Percentiles rank a stretch among this genome's conserved stretches.
These are phyloP conservation scores for Cryptosporidium xiaoi DNA, from an alignment of 169 alveolate genomes.

Conservation along the genomic window DNA sequence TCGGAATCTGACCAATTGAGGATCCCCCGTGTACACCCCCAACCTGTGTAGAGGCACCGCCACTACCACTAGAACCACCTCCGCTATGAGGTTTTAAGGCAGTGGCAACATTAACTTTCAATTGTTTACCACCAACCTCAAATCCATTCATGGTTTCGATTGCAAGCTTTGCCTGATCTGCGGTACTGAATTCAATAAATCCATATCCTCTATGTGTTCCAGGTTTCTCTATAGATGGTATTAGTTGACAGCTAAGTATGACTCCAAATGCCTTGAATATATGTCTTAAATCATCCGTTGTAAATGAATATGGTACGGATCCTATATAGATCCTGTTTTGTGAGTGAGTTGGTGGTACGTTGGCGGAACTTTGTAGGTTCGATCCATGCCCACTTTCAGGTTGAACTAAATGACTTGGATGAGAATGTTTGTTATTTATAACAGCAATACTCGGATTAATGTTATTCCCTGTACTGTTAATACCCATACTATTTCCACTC, in stretches of 20 bases:
- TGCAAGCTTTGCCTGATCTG: constrained; percentile 81
- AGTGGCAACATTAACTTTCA: constrained; percentile 78
- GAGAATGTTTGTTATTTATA: constrained; percentile 44
- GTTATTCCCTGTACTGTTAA: constrained; percentile 13
- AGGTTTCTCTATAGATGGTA: constrained; percentile 79
- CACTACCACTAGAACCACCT: constrained; percentile 7
- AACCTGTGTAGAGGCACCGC: too few species aligned
- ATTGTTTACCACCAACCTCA: constrained; percentile 82
- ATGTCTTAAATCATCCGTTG: constrained; percentile 79
- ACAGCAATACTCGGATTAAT: constrained; percentile 64
- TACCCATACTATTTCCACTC: constrained; percentile 21
- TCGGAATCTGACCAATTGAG: constrained; percentile 45
- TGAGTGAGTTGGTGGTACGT: constrained; percentile 50
- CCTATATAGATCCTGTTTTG: constrained; percentile 80
- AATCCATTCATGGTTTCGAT: constrained; percentile 84
- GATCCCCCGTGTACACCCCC: background rate
- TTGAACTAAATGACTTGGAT: constrained; percentile 33
- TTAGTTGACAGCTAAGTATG: constrained; percentile 78
- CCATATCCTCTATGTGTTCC: constrained; percentile 83
- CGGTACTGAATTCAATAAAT: constrained; percentile 81
- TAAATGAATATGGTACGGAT: constrained; percentile 79
- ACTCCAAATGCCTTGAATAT: constrained; percentile 80
- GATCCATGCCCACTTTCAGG: constrained; percentile 44
- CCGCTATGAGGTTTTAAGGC: constrained; percentile 68
- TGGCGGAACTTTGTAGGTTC: constrained; percentile 11